A percentile compares a stretch with the other conserved stretches of the same genome.
Conservation (phyloP, 345 rosid genomes). For the Eucalyptus regnans region DNA sequence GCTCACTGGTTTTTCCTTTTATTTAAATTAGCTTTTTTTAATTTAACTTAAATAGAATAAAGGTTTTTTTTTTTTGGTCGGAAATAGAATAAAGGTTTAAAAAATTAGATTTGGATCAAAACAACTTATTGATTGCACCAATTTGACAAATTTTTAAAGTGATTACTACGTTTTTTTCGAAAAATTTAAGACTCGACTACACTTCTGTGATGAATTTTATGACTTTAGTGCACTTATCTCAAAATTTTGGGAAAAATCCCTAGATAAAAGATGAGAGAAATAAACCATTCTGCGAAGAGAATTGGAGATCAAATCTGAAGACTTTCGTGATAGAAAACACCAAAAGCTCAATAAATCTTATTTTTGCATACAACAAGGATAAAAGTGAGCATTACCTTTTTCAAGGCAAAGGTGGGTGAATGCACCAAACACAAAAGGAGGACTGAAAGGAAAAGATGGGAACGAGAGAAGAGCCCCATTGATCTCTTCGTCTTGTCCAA, state of each 20-base stretch:
- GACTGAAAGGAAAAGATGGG: background rate
- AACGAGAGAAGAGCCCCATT: slow-evolving; percentile 13
- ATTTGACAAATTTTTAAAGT: no score
- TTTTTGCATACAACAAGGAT: background rate
- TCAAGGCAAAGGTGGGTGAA: slow-evolving; percentile 12
- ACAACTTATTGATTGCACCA: background rate
- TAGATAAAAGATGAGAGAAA: background rate
- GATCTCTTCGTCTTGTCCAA: background rate
- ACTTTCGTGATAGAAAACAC: background rate
- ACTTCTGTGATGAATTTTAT: no score
- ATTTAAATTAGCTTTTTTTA: background rate
- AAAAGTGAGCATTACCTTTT: slow-evolving; percentile 16
- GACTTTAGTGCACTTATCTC: background rate
- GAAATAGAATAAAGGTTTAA: background rate
- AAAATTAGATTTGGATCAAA: background rate
- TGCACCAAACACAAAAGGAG: slow-evolving; percentile 11
- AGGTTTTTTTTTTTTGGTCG: background rate
- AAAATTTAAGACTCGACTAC: background rate
- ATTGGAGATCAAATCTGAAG: background rate
- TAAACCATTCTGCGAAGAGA: background rate
- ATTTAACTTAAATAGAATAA: background rate
- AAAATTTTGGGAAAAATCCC: no score
- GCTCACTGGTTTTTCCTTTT: background rate
- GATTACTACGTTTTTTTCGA: no score
- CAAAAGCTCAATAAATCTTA: background rate